Evolutionary conservation across 148 eudicot species (phyloP).

Genomic region (Amaranthus cruentus): DNA sequence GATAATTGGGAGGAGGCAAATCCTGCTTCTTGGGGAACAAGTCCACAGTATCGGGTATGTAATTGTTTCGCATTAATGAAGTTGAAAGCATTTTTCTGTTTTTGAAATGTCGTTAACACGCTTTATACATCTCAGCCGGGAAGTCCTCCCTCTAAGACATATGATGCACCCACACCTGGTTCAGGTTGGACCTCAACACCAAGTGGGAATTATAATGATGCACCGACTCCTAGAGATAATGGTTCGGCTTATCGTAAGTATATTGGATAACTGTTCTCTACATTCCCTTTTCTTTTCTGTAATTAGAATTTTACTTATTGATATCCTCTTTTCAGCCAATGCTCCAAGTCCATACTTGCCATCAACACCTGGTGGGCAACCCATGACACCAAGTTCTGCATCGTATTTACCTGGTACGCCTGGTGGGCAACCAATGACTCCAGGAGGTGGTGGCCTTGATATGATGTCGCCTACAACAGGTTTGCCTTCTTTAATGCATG

Average conservation of each 20-base stretch:
- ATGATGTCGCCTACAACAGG: conserved; percentile 96
- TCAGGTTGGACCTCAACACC: conserved; percentile 84
- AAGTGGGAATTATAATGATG: conserved; percentile 67
- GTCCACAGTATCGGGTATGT: conserved; percentile 87
- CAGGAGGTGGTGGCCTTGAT: conserved; percentile 91
- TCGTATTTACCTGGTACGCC: conserved; percentile 95
- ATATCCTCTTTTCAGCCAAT: conserved; percentile 51
- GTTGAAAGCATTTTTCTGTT: conserved; percentile 3
- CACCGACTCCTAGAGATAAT: conserved; percentile 86
- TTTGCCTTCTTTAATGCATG: conserved; percentile 21
- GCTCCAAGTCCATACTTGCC: conserved; percentile 99
- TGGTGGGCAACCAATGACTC: conserved; percentile 99
- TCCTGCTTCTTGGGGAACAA: conserved; percentile 95
- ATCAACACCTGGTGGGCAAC: conserved; percentile 93
- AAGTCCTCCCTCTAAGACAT: conserved; percentile 79
- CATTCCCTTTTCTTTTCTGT: not conserved
- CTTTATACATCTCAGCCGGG: conserved; percentile 55
- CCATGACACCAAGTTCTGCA: conserved; percentile 88
- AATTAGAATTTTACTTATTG: not conserved
- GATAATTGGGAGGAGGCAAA: conserved; percentile 95
- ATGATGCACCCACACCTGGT: conserved; percentile 97
- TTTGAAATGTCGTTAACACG: conserved; percentile 7
- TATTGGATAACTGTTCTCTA: conserved; percentile 3
- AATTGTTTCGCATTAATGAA: conserved; percentile 4
- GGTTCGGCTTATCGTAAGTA: conserved; percentile 85